Evolutionary conservation across 1,284 basidiomycete genomes (phyloP), one percentile per base, ranked within the genome.

Genomic region (Naganishia albida): DNA sequence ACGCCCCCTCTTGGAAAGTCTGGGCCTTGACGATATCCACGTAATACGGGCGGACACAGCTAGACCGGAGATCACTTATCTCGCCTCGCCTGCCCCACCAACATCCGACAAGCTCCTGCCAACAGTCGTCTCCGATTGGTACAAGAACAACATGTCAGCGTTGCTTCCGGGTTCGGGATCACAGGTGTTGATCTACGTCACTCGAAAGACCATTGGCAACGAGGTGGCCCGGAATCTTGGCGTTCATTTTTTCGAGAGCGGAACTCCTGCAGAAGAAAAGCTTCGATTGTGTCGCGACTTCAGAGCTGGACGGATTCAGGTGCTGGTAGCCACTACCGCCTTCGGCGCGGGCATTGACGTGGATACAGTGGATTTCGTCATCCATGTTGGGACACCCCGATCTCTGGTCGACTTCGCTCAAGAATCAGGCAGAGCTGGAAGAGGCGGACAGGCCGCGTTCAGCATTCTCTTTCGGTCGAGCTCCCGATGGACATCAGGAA

Each of bases 311-410:
- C 13, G 7, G 0, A 18, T 39, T 12, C 52, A 7, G 7, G 7
- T 20, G 2, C 13, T 54, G 34, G 52, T 40, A 2, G 52, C 52
- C 10, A 54, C 34, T 6, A 38, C 16, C 7, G 52, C 52, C 13
- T 54, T 54, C 34, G 52, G 52, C 16, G 38, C 52, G 10, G 52
- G 52, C 13, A 54, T 54, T 18, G 52, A 54, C 13, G 20, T 54
- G 12, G 52, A 39, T 8, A 20, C 34, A 20, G n/a, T 54, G 7
- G 52, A 54, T n/a, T 15, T 53, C 1, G 51, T 53, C 12, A 10
- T 53, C 7, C 51, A 53, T 18, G 30, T 20, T 1, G 51, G 51
- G 4, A 53, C 28, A 18, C 51, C 51, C 28, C 4, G 26, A 8
- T 34, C 26, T 8, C 13, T 53, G 18, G 28, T 53, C 6, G 51